These are phyloP conservation scores for Suillus subaureus DNA, from an alignment of 768 basidiomycete genomes.

Conservation along the genomic window DNA sequence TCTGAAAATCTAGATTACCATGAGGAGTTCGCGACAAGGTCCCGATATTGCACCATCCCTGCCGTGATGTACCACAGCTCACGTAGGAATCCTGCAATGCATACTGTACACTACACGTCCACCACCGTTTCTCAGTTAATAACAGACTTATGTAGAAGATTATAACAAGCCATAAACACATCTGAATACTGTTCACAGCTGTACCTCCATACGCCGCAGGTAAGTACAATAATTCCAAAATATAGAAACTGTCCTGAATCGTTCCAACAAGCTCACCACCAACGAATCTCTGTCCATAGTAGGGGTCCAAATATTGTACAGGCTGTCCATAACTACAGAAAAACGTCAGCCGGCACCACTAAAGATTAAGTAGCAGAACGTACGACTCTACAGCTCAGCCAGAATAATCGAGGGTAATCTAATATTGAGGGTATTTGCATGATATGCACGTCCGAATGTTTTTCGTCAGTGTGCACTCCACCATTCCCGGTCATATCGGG, in stretches of 20 bases:
- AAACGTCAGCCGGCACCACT: not conserved
- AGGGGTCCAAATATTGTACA: conserved; percentile 88
- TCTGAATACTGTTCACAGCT: not conserved
- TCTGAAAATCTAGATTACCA: too few species aligned
- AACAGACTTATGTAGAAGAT: not conserved
- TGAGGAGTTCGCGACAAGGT: too few species aligned
- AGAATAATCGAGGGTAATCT: conserved; percentile 68
- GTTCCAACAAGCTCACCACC: conserved; percentile 48
- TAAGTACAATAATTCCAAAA: not conserved
- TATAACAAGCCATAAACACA: not conserved
- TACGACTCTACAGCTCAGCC: conserved; percentile 72
- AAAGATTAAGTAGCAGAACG: conserved; percentile 31
- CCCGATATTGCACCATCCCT: too few species aligned
- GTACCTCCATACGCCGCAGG: not conserved
- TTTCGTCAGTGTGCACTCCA: not conserved
- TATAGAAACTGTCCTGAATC: not conserved
- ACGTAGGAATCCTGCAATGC: too few species aligned
- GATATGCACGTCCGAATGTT: conserved; percentile 37
- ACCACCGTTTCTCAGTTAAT: too few species aligned
- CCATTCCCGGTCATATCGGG: not conserved
- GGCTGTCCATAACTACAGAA: conserved; percentile 81
- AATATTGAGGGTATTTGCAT: conserved; percentile 47
- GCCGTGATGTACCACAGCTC: too few species aligned
- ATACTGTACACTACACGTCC: too few species aligned
- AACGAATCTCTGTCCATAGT: conserved; percentile 84